Conservation (phyloP, 2,329 filamentous ascomycete genomes). For the Periglandula ipomoeae region DNA sequence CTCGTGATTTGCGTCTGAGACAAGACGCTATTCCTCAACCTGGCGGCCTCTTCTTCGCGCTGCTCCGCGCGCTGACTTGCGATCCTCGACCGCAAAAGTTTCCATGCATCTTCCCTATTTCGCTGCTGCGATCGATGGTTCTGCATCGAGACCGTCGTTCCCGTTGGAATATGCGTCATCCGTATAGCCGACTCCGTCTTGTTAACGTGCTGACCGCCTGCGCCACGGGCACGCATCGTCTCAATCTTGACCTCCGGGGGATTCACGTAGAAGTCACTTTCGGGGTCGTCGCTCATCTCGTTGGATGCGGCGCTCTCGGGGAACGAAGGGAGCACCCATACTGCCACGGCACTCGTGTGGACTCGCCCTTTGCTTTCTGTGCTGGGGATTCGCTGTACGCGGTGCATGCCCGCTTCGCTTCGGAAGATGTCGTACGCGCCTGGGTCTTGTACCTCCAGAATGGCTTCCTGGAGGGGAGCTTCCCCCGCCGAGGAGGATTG, state of each 20-base stretch:
- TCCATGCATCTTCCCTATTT: conserved; percentile 84
- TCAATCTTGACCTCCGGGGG: conserved; percentile 74
- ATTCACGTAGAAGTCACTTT: conserved; percentile 85
- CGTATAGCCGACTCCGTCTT: conserved; percentile 95
- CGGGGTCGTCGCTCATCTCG: conserved; percentile 65
- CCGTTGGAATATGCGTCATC: conserved; percentile 82
- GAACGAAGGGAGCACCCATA: conserved; percentile 85
- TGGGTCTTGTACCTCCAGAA: conserved; percentile 69
- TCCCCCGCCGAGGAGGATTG: conserved; percentile 48
- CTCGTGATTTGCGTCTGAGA: conserved; percentile 75
- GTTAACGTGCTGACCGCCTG: conserved; percentile 96
- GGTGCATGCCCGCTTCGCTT: conserved; percentile 86
- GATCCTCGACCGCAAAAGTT: conserved; percentile 69
- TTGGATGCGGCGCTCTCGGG: conserved; percentile 45
- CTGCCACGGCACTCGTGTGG: conserved; percentile 85
- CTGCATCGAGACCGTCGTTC: conserved; percentile 82
- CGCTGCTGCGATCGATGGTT: conserved; percentile 83
- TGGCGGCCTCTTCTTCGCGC: conserved; percentile 70
- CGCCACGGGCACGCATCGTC: conserved; percentile 85
- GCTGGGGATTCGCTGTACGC: conserved; percentile 85
- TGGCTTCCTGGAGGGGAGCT: conserved; percentile 70
- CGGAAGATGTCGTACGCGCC: conserved; percentile 77
- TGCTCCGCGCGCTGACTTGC: conserved; percentile 73
- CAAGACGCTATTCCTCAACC: conserved; percentile 68
- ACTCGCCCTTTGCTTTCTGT: conserved; percentile 88